phyloP scores from a whole-genome alignment of 1,139 yeast genomes.

The Petasospora fabianii region DNA sequence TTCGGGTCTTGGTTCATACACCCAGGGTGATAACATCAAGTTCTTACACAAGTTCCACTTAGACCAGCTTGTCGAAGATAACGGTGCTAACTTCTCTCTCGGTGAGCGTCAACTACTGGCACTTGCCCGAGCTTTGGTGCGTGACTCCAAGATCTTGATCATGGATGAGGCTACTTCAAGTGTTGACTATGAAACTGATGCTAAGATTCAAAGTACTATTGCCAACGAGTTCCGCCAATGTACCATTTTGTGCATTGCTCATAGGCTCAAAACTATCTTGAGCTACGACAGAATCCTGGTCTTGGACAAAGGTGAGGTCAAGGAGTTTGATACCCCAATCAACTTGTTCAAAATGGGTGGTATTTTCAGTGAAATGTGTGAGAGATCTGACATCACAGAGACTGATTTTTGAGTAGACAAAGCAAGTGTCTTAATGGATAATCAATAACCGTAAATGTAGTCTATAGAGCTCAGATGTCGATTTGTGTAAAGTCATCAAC shows the following conservation, averaged over 20 bases:
- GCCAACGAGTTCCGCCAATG: slow-evolving; percentile 49
- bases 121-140: slow-evolving; percentile 61
- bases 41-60: slow-evolving; percentile 51
- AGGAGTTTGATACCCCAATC: slow-evolving; percentile 48
- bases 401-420: no score
- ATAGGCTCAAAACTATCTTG: slow-evolving; percentile 55
- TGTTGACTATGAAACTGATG: slow-evolving; percentile 65
- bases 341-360: slow-evolving; percentile 39
- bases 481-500: slow-evolving; percentile 14
- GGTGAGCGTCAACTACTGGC: slow-evolving; percentile 68
- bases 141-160: slow-evolving; percentile 53
- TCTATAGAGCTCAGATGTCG: no score
- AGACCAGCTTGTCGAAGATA: slow-evolving; percentile 55
- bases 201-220: slow-evolving; percentile 55
- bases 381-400: slow-evolving; percentile 40
- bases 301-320: slow-evolving; percentile 50
- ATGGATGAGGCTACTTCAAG: slow-evolving; percentile 72
- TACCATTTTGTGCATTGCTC: slow-evolving; percentile 67
- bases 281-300: slow-evolving; percentile 55
- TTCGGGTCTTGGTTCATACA: slow-evolving; percentile 15
- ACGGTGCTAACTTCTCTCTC: slow-evolving; percentile 59
- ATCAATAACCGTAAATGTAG: no score
- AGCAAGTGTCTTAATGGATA: no score
- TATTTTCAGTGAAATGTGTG: slow-evolving; percentile 51
- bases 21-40: slow-evolving; percentile 16